Percentiles rank a stretch among this genome's conserved stretches.
Evolutionary conservation across 345 rosid genomes (phyloP).

Genomic region (Lagerstroemia speciosa): DNA sequence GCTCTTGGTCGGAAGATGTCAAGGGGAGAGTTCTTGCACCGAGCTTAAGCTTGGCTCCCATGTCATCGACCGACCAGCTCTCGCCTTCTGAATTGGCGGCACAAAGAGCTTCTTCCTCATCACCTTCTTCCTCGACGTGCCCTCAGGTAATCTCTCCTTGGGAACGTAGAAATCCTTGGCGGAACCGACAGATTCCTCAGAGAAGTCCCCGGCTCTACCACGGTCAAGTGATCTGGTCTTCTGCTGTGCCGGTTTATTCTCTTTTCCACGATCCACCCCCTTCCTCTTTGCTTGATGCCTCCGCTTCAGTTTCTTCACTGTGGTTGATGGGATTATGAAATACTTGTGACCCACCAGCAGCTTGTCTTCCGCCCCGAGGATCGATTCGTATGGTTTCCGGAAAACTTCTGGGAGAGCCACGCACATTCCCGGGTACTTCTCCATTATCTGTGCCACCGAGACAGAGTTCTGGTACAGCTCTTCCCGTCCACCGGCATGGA

Average conservation of each 20-base stretch:
- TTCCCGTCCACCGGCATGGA: slow-evolving; percentile 45
- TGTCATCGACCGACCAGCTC: slow-evolving; percentile 5
- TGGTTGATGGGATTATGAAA: slow-evolving; percentile 35
- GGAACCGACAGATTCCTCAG: slow-evolving; percentile 24
- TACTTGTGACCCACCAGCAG: slow-evolving; percentile 45
- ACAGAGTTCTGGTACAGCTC: slow-evolving; percentile 34
- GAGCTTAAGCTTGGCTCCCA: slow-evolving; percentile 57
- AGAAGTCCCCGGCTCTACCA: slow-evolving; percentile 17
- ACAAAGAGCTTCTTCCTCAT: slow-evolving; percentile 39
- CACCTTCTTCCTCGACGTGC: slow-evolving; percentile 11
- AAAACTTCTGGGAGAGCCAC: slow-evolving; percentile 49
- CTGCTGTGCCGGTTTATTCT: slow-evolving; percentile 14
- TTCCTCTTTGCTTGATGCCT: slow-evolving; percentile 17
- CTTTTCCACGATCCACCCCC: slow-evolving; percentile 9
- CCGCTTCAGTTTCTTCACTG: slow-evolving; percentile 35
- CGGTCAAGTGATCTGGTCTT: slow-evolving; percentile 19
- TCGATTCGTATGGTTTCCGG: slow-evolving; percentile 29
- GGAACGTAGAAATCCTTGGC: slow-evolving; percentile 41
- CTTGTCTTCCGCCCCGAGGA: slow-evolving; percentile 33
- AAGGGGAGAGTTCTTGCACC: slow-evolving; percentile 46
- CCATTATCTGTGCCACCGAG: slow-evolving; percentile 38
- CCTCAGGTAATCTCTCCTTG: slow-evolving; percentile 14
- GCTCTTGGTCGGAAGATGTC: slow-evolving; percentile 3
- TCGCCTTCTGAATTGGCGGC: slow-evolving; percentile 38
- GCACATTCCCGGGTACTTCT: slow-evolving; percentile 46